Percentiles rank a stretch among this genome's conserved stretches.
These are phyloP conservation scores for Epithemia pelagica DNA, from an alignment of 108 stramenopile species.

Conservation along the genomic window DNA sequence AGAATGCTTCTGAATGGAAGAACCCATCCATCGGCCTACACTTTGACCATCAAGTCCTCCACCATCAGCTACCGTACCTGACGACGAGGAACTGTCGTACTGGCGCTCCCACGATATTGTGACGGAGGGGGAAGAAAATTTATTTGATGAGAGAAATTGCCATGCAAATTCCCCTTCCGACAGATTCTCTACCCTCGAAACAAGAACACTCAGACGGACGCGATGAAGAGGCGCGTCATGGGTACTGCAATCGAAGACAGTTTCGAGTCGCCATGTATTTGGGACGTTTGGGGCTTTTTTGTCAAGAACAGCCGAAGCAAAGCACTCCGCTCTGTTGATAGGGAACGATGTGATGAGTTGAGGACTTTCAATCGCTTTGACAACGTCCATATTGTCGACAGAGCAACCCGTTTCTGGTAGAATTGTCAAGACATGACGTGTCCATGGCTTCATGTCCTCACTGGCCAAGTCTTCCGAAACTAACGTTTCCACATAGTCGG, in stretches of 20 bases:
- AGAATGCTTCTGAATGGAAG: conserved; percentile 17
- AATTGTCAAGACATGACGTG: conserved; percentile 41
- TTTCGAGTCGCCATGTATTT: conserved; percentile 22
- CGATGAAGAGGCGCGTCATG: conserved; percentile 15
- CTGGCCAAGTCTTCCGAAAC: conserved; percentile 31
- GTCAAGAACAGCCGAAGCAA: not conserved
- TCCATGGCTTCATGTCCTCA: conserved; percentile 17
- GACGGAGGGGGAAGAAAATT: conserved; percentile 14
- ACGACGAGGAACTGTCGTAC: conserved; percentile 15
- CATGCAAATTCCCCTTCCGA: conserved; percentile 6
- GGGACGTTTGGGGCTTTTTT: not conserved
- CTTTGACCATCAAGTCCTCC: conserved; percentile 74
- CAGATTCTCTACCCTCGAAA: not conserved
- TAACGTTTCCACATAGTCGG: conserved; percentile 37
- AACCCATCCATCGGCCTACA: conserved; percentile 49
- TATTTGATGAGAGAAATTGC: not conserved
- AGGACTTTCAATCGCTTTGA: conserved; percentile 27
- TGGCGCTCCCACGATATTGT: conserved; percentile 21
- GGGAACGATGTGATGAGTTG: not conserved
- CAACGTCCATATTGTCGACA: conserved; percentile 68
- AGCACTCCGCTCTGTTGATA: not conserved
- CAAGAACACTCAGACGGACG: conserved; percentile 24
- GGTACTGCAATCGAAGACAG: conserved; percentile 23
- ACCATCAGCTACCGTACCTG: conserved; percentile 40
- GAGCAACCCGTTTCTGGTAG: conserved; percentile 72